Conservation (phyloP, 2,329 filamentous ascomycete species). For the Chrysoporthe cubensis region DNA sequence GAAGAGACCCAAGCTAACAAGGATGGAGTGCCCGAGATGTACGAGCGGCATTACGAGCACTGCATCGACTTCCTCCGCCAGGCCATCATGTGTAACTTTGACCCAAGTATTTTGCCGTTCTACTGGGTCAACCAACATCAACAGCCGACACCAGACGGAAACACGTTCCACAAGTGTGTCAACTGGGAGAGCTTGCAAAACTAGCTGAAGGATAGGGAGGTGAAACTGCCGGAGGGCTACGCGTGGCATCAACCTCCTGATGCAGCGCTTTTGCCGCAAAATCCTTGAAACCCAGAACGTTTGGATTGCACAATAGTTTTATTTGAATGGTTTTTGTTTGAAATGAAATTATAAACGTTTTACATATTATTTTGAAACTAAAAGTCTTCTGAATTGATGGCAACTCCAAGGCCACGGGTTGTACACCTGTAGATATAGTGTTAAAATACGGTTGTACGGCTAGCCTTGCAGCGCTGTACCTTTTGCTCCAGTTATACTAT, state of each 20-base stretch:
- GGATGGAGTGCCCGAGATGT: constrained; percentile 13
- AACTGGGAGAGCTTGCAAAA: constrained; percentile 6
- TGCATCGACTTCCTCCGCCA: constrained; percentile 20
- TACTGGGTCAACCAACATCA: constrained; percentile 17
- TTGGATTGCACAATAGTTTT: too few species aligned
- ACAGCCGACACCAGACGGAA: constrained; percentile 12
- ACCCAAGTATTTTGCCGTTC: constrained; percentile 12
- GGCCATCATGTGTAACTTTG: constrained; percentile 16
- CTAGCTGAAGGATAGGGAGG: constrained; percentile 4
- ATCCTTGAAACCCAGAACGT: background rate
- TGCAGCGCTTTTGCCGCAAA: constrained; percentile 4
- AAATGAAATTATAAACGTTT: too few species aligned
- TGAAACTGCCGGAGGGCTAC: constrained; percentile 1
- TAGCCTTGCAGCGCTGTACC: too few species aligned
- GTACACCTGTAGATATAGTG: too few species aligned
- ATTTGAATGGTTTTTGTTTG: too few species aligned
- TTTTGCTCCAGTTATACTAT: too few species aligned
- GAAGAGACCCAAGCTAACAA: constrained; percentile 7
- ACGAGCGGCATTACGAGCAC: constrained; percentile 14
- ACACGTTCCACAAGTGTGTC: constrained; percentile 13
- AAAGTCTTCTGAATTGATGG: too few species aligned
- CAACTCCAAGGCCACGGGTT: too few species aligned
- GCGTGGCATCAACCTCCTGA: constrained; percentile 15
- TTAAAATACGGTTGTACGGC: too few species aligned
- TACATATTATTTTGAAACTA: too few species aligned